Percentiles rank a stretch among this genome's conserved stretches.
Conservation (phyloP, 768 basidiomycete species). For the Amanita pallidorosea region DNA sequence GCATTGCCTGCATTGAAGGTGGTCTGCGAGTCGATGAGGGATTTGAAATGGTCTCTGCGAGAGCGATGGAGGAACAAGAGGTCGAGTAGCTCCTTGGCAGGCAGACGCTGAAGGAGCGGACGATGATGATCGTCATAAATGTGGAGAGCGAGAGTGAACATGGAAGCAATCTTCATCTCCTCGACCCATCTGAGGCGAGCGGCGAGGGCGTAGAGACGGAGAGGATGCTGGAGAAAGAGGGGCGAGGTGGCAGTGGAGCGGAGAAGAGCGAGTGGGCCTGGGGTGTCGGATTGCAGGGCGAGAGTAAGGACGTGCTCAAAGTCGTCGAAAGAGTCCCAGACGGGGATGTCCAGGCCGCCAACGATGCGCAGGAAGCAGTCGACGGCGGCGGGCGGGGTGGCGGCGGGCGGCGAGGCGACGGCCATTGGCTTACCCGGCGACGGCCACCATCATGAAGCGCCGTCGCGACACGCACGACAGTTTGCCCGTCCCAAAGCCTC, state of each 20-base stretch:
- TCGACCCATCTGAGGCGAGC: constrained; percentile 33
- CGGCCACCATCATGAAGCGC: constrained; percentile 16
- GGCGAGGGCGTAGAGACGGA: constrained; percentile 38
- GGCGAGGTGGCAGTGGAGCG: constrained; percentile 31
- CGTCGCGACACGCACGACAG: constrained; percentile 31
- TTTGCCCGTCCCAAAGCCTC: constrained; percentile 24
- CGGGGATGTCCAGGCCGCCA: constrained; percentile 27
- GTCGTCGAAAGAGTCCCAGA: constrained; percentile 30
- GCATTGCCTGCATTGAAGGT: constrained; percentile 29
- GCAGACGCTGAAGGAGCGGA: constrained; percentile 21
- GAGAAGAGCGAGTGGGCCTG: constrained; percentile 30
- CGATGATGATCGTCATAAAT: constrained; percentile 24
- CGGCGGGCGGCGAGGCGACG: too few species aligned
- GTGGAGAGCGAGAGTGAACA: constrained; percentile 26
- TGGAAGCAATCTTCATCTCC: constrained; percentile 31
- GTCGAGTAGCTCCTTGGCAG: constrained; percentile 22
- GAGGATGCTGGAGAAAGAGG: constrained; percentile 28
- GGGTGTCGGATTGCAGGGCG: constrained; percentile 35
- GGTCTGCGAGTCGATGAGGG: constrained; percentile 21
- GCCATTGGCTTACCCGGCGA: too few species aligned
- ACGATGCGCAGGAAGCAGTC: constrained; percentile 29
- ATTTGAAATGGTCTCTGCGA: constrained; percentile 26
- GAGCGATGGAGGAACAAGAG: constrained; percentile 31
- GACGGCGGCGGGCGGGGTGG: constrained; percentile 12
- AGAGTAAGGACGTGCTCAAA: constrained; percentile 26